Conservation (phyloP, 805 yeast species). For the Tetrapisispora pingtungensis region DNA sequence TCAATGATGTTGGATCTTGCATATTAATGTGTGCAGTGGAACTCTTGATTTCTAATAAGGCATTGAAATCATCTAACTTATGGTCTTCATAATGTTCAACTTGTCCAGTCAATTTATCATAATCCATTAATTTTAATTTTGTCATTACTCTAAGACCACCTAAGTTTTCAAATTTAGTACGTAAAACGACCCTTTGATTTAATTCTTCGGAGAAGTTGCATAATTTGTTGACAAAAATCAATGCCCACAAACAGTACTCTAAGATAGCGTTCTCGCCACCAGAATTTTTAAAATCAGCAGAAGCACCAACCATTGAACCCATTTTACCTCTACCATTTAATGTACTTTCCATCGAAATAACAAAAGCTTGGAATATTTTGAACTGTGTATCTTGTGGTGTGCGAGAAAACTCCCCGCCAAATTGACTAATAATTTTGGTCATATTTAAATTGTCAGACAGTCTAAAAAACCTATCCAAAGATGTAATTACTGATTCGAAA, state of each 20-base stretch:
- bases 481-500: slow-evolving; percentile 32
- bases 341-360: slow-evolving; percentile 52
- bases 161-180: slow-evolving; percentile 25
- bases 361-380: slow-evolving; percentile 57
- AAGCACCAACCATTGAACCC: slow-evolving; percentile 89
- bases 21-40: slow-evolving; percentile 34
- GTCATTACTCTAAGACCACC: slow-evolving; percentile 28
- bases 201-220: slow-evolving; percentile 22
- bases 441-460: slow-evolving; percentile 21
- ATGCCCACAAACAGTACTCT: slow-evolving; percentile 27
- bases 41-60: slow-evolving; percentile 15
- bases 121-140: slow-evolving; percentile 45
- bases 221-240: slow-evolving; percentile 25
- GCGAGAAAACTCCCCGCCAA: slow-evolving; percentile 12
- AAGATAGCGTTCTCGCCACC: slow-evolving; percentile 35
- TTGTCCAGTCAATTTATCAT: slow-evolving; percentile 56
- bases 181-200: slow-evolving; percentile 25
- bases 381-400: slow-evolving; percentile 15
- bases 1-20: slow-evolving; percentile 56
- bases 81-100: slow-evolving; percentile 50
- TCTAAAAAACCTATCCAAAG: slow-evolving; percentile 30
- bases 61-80: slow-evolving; percentile 28
- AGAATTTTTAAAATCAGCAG: slow-evolving; percentile 55
- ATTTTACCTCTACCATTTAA: slow-evolving; percentile 78
- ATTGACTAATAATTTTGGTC: slow-evolving; percentile 11